Evolutionary conservation across 73 alveolate species (phyloP), one percentile per base, ranked within the genome.

Genomic region (Paramecium octaurelia): DNA sequence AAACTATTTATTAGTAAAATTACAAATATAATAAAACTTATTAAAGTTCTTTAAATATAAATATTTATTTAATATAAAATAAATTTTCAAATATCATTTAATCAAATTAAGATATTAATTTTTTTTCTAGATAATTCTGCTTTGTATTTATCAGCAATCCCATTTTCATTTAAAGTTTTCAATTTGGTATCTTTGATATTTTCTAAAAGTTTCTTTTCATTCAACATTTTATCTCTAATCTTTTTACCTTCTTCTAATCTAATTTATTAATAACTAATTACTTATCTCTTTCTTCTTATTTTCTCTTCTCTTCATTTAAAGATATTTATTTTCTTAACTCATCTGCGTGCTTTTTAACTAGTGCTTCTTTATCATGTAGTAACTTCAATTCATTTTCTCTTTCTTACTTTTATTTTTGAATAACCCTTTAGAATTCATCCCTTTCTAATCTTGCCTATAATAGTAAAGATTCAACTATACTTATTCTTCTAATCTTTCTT

Each of bases 211-310:
- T 95, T 92, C 92, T 93, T 93, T 86, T 98, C 98, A 64, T 96
- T 95, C 84, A 95, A 95, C 70, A 96, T 91, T 88, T 97, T 95
- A 73, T 95, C 95, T 91, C 98, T 97, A 20, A 97, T 95, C 91
- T 96, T 97, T 93, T 98, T 96, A 16, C 98, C 99, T 93, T 97
- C 99, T 96, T 97, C 99, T 21, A 96, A 77, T 89, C 94, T 89
- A 89, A 75, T 18, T 9, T n/a, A 29, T 73, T 12, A 44, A 31
- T 24, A 31, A 4, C 24, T 4, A n/a, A 11, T 11, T 80, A 80
- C 86, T 95, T 94, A 57, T 97, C 98, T 20, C 96, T 93, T 91
- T 90, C 88, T 21, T 92, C 88, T 88, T 93, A 93, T 86, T 88
- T 95, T 70, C 71, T 93, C 86, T 86, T 90, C 85, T 97, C 99